Conservation (phyloP, 176 grass and related monocot species). For the Miscanthus lutarioriparius region DNA sequence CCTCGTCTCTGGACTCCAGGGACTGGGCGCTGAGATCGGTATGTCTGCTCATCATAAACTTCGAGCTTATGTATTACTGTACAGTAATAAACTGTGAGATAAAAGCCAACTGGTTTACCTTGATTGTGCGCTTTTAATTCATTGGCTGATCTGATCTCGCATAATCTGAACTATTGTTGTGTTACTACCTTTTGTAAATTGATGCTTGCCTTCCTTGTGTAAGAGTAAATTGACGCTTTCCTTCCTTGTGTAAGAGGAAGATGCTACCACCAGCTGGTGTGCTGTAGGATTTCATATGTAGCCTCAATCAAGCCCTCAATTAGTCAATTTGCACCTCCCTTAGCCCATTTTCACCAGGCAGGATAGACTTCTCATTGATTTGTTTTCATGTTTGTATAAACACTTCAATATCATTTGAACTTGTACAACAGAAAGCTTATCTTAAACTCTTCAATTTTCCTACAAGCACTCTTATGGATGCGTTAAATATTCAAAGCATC, state of each 20-base stretch:
- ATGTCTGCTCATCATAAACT: neutral
- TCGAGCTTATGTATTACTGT: neutral
- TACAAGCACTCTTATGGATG: neutral
- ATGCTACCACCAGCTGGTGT: neutral
- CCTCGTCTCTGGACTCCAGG: constrained; percentile 82
- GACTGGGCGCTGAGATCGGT: constrained; percentile 82
- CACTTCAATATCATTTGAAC: neutral
- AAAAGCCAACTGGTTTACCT: neutral
- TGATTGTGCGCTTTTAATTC: neutral
- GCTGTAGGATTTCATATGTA: neutral
- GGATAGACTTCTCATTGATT: neutral
- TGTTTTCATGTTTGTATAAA: neutral
- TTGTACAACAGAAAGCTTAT: neutral
- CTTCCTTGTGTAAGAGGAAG: neutral
- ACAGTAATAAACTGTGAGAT: too few relatives aligned
- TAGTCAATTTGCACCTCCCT: neutral
- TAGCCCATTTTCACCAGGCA: neutral
- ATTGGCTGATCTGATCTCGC: neutral
- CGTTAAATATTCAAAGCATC: neutral
- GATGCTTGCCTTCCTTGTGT: neutral
- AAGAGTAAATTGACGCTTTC: neutral
- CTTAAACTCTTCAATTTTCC: neutral
- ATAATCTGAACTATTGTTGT: neutral
- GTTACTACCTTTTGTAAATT: neutral
- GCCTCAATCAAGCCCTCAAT: neutral